Evolutionary conservation across 2,329 filamentous ascomycete genomes (phyloP), one percentile per base, ranked within the genome.

Genomic region (Xylariales sp.): DNA sequence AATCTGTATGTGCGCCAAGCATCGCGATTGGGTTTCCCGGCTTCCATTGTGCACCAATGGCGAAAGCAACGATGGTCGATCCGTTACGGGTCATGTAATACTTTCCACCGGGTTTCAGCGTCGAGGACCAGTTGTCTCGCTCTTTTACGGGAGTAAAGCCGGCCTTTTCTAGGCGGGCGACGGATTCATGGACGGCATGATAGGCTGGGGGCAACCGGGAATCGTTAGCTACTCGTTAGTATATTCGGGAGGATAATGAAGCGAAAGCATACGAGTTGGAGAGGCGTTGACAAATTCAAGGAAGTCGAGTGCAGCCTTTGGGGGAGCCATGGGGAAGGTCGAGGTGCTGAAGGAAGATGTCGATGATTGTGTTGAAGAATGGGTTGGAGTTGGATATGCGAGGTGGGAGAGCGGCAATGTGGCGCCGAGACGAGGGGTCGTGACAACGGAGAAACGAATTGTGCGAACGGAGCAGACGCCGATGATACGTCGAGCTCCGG

Each of bases 1-100:
- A 97, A 82, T 99, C 96, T 67, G 96, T 98, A 81, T 99, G 95
- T 46, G 96, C 94, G 74, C 95, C 96, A 69, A 99, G 89, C 88
- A 98, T 97, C 79, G 93, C 87, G 71, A 97, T 90, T 8, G 94
- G 91, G 80, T 97, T 97, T 52, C 95, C 95, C 1, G 95, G 90
- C 78, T 91, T 91, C 95, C 95, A 99, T 83, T 92, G 91, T 76
- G 89, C 88, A 76, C 95, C 95, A 76, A 98, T 91, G 69, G 93
- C 92, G 81, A 98, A 98, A 71, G 94, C 94, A 66, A 97, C 89
- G 71, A 98, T 92, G 56, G 95, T 97, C 32, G 94, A 97, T 67
- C 89, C 91, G 82, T 98, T 98, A 72, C 95, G 91, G 55, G 95
- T 98, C 76, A 97, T 88, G 83, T 94, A 97, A 85, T 98, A 98